These are phyloP conservation scores for Filobasidium uniguttulatum DNA, from an alignment of 1,284 basidiomycete genomes.

Conservation along the genomic window DNA sequence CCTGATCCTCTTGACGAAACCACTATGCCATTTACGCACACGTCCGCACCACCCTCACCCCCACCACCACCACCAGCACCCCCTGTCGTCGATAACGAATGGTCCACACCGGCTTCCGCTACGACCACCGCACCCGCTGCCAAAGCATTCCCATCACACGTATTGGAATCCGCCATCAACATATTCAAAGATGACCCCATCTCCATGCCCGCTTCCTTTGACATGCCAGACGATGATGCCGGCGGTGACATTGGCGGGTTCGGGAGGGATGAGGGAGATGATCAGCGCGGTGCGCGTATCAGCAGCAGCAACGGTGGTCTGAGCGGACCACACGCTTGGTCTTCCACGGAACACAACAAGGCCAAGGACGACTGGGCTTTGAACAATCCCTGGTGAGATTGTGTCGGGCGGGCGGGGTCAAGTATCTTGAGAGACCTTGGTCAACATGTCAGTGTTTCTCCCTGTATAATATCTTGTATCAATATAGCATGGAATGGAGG, in stretches of 20 bases:
- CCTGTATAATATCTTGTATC: too few species aligned
- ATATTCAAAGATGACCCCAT: constrained; percentile 8
- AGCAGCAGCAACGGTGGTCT: not conserved
- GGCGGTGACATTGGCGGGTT: constrained; percentile 6
- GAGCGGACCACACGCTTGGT: not conserved
- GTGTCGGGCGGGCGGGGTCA: not conserved
- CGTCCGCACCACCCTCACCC: constrained; percentile 5
- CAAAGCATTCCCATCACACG: constrained; percentile 12
- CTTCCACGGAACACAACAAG: not conserved
- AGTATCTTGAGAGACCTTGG: too few species aligned
- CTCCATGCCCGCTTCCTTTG: not conserved
- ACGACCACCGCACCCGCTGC: not conserved
- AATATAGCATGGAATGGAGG: too few species aligned
- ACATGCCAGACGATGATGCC: constrained; percentile 5
- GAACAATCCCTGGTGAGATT: constrained; percentile 12
- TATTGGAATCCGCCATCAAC: constrained; percentile 9
- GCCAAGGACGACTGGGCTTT: constrained; percentile 9
- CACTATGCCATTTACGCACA: too few species aligned
- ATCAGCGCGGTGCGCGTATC: not conserved
- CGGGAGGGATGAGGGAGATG: not conserved
- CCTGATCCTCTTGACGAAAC: not conserved
- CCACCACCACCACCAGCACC: not conserved
- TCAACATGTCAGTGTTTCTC: too few species aligned
- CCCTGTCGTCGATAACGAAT: not conserved
- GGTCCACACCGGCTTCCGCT: not conserved